Percentiles rank a stretch among this genome's conserved stretches.
phyloP scores from a whole-genome alignment of 1,139 yeast genomes.

The Scheffersomyces stambukii region DNA sequence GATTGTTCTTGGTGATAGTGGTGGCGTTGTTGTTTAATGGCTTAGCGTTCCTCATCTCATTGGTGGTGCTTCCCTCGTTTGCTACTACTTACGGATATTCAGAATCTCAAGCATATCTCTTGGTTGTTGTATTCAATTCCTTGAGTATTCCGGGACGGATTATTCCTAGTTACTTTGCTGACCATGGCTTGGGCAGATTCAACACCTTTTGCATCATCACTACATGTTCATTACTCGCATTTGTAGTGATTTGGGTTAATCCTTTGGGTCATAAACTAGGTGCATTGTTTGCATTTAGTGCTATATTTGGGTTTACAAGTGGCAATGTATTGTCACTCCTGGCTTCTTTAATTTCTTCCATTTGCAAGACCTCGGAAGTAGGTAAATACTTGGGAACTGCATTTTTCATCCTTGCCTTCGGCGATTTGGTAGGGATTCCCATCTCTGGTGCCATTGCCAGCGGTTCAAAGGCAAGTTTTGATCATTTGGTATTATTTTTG shows the following conservation, averaged over 20 bases:
- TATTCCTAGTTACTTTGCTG: conserved; percentile 27
- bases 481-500: conserved; percentile 26
- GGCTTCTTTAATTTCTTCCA: conserved; percentile 29
- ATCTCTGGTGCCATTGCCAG: conserved; percentile 33
- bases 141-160: conserved; percentile 27
- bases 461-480: conserved; percentile 16
- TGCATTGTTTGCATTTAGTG: conserved; percentile 27
- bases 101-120: conserved; percentile 17
- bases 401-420: conserved; percentile 28
- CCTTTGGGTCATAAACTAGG: conserved; percentile 22
- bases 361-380: conserved; percentile 24
- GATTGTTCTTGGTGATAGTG: conserved; percentile 22
- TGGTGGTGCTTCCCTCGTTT: conserved; percentile 25
- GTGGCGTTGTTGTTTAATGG: conserved; percentile 29
- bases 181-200: conserved; percentile 25
- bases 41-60: conserved; percentile 21
- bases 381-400: conserved; percentile 31
- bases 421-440: conserved; percentile 32
- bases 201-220: conserved; percentile 22
- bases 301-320: conserved; percentile 25
- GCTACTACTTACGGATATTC: conserved; percentile 24
- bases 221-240: conserved; percentile 16
- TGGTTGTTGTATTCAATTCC: conserved; percentile 25
- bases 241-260: conserved; percentile 24
- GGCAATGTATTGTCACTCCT: conserved; percentile 28